These are phyloP conservation scores for Dimargaris xerosporica DNA, from an alignment of 192 early-diverging fungal species.

Conservation along the genomic window DNA sequence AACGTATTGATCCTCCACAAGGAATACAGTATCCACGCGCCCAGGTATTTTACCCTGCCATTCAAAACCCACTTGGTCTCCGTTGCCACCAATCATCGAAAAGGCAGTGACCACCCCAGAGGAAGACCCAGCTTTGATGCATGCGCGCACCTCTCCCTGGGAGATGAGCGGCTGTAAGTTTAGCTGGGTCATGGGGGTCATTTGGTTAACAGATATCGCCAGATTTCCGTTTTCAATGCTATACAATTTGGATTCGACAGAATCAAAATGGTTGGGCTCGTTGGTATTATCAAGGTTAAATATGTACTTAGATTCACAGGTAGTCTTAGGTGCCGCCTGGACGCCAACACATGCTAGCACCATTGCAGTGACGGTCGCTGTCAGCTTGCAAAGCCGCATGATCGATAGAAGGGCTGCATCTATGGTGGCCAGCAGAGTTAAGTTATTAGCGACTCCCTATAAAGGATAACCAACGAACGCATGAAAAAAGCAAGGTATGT, in stretches of 20 bases:
- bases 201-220: background rate
- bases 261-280: background rate
- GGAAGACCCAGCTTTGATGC: background rate
- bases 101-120: background rate
- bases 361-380: no score
- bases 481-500: no score
- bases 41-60: background rate
- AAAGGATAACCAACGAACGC: no score
- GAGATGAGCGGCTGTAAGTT: background rate
- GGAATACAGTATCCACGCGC: background rate
- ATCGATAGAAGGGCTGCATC: no score
- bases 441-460: no score
- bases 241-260: background rate
- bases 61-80: background rate
- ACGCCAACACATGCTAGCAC: no score
- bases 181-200: background rate
- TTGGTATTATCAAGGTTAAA: background rate
- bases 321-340: no score
- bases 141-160: background rate
- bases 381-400: no score
- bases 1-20: background rate
- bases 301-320: no score
- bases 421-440: no score
- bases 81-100: background rate
- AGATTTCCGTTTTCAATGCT: background rate